Conservation (phyloP, 2,329 filamentous ascomycete genomes). For the Kalaharituber pfeilii region DNA sequence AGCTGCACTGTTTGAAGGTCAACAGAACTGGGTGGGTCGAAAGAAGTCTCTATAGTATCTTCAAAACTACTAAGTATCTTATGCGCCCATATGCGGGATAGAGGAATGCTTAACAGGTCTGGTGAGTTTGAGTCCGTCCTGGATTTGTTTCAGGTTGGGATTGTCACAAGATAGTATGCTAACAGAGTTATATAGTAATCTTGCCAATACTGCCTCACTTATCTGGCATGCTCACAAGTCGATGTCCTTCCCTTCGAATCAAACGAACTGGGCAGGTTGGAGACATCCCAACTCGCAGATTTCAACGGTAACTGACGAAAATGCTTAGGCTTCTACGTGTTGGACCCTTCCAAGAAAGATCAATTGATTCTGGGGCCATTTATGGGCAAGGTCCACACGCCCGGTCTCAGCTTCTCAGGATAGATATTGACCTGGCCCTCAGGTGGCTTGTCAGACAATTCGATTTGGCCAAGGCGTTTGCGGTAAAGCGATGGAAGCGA, state of each 20-base stretch:
- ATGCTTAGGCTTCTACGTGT: conserved; percentile 16
- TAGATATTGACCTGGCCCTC: background rate
- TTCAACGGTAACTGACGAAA: background rate
- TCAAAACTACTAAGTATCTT: too few species aligned
- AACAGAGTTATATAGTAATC: conserved; percentile 49
- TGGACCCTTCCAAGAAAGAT: conserved; percentile 13
- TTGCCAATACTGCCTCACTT: conserved; percentile 56
- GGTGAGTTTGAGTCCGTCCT: too few species aligned
- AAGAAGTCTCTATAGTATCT: too few species aligned
- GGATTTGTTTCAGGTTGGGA: too few species aligned
- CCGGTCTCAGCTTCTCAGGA: background rate
- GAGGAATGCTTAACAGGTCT: too few species aligned
- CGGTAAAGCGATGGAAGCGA: conserved; percentile 46
- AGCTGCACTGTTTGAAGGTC: conserved; percentile 49
- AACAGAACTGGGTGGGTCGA: conserved; percentile 79
- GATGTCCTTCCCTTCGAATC: conserved; percentile 43
- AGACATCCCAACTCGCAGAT: too few species aligned
- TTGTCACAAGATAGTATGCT: too few species aligned
- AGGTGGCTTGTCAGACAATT: conserved; percentile 58
- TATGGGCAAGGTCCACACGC: conserved; percentile 15
- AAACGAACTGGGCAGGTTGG: conserved; percentile 60
- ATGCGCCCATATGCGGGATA: too few species aligned
- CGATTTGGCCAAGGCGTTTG: conserved; percentile 58
- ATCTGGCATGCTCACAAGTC: conserved; percentile 68
- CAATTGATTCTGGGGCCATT: conserved; percentile 19